Conservation (phyloP, 176 grass and related monocot genomes). For the Aegilops umbellulata region DNA sequence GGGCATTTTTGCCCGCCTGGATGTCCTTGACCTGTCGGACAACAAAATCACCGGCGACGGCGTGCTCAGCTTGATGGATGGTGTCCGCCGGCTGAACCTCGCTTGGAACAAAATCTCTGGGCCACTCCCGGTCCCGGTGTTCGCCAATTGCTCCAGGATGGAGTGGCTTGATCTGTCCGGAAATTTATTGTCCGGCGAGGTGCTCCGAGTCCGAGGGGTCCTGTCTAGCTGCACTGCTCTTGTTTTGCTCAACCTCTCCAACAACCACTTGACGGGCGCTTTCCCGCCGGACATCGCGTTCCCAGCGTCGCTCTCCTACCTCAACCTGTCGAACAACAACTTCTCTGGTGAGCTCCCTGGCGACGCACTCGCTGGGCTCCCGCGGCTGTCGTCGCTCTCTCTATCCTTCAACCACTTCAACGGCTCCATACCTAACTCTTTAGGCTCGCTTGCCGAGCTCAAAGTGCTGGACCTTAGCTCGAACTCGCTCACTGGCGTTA, state of each 20-base stretch:
- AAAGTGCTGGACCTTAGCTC: conserved; percentile 53
- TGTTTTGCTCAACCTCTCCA: conserved; percentile 44
- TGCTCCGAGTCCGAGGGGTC: conserved; percentile 40
- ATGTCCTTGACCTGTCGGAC: conserved; percentile 51
- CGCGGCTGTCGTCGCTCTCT: conserved; percentile 38
- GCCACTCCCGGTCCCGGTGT: conserved; percentile 34
- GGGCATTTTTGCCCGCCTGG: conserved; percentile 10
- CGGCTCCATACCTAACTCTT: conserved; percentile 28
- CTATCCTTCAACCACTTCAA: conserved; percentile 51
- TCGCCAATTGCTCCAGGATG: conserved; percentile 44
- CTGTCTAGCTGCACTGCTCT: conserved; percentile 43
- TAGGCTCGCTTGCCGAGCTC: conserved; percentile 25
- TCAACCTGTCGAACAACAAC: conserved; percentile 51
- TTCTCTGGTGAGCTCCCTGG: conserved; percentile 51
- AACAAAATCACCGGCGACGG: conserved; percentile 42
- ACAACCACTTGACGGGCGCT: conserved; percentile 46
- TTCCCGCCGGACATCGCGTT: conserved; percentile 38
- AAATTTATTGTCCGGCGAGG: conserved; percentile 36
- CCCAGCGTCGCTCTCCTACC: conserved; percentile 7
- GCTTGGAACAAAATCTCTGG: conserved; percentile 36
- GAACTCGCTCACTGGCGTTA: conserved; percentile 5
- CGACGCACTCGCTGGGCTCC: conserved; percentile 26
- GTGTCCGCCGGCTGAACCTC: conserved; percentile 40
- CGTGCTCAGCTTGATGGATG: conserved; percentile 13
- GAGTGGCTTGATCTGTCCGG: conserved; percentile 49